A percentile compares a stretch with the other conserved stretches of the same genome.
Evolutionary conservation across 176 grass and related monocot genomes (phyloP).

Genomic region (Ananas comosus): DNA sequence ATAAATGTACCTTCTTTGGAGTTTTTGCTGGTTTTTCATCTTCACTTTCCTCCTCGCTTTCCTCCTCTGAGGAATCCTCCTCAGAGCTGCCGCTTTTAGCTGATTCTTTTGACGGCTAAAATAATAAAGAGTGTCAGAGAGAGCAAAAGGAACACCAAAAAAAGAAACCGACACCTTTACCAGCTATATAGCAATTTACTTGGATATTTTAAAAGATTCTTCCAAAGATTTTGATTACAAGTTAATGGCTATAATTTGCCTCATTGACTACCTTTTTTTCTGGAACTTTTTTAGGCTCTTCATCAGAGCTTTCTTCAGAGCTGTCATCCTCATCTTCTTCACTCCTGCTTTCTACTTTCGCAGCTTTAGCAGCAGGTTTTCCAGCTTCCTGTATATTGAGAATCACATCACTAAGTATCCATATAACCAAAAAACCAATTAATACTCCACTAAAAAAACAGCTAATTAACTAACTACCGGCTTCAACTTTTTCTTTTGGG

Average conservation of each 20-base stretch:
- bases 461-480: slow-evolving; percentile 1
- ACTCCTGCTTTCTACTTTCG: slow-evolving; percentile 37
- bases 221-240: not conserved
- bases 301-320: slow-evolving; percentile 33
- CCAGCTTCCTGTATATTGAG: slow-evolving; percentile 12
- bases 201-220: not conserved
- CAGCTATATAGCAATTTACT: not conserved
- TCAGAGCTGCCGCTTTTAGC: slow-evolving; percentile 15
- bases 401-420: not conserved
- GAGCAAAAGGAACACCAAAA: not conserved
- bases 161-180: not conserved
- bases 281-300: slow-evolving; percentile 25
- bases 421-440: not conserved
- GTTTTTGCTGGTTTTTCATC: slow-evolving; percentile 21
- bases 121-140: not conserved
- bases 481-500: slow-evolving; percentile 62
- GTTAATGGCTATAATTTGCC: not conserved
- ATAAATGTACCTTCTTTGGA: slow-evolving; percentile 27
- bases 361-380: slow-evolving; percentile 21
- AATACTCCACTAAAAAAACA: not conserved
- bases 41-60: slow-evolving; percentile 31
- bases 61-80: slow-evolving; percentile 22
- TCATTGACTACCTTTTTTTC: slow-evolving; percentile 19
- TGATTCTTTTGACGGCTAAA: slow-evolving; percentile 5
- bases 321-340: slow-evolving; percentile 34